Conservation (phyloP, 2,329 filamentous ascomycete species). For the Scopulariopsis brevicaulis region DNA sequence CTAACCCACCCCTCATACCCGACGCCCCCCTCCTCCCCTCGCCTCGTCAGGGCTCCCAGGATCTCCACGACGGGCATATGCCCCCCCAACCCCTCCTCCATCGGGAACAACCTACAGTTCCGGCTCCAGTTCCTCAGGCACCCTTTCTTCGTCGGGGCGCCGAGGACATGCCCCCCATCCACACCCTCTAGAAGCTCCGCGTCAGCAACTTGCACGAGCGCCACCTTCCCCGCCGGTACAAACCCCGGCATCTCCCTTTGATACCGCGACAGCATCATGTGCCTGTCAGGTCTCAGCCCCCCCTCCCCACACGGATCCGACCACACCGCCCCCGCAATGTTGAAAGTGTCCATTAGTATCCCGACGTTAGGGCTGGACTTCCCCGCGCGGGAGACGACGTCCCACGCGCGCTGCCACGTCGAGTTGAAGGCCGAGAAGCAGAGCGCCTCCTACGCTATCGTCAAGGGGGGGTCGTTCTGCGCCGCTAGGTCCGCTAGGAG, state of each 20-base stretch:
- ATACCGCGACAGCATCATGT: neutral
- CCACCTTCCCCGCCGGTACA: conserved; percentile 4
- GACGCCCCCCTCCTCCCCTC: conserved; percentile 4
- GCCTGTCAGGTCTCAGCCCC: neutral
- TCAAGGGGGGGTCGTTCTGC: conserved; percentile 3
- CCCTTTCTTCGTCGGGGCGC: neutral
- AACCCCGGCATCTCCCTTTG: neutral
- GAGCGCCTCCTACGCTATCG: conserved; percentile 11
- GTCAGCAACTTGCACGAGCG: conserved; percentile 12
- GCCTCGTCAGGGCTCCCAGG: conserved; percentile 15
- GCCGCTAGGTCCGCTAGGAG: conserved; percentile 3
- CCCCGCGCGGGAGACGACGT: conserved; percentile 5
- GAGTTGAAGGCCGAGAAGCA: conserved; percentile 8
- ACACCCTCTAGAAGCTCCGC: conserved; percentile 7
- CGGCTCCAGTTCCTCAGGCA: conserved; percentile 10
- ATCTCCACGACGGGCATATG: conserved; percentile 17
- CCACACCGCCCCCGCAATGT: conserved; percentile 10
- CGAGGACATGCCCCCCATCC: conserved; percentile 1
- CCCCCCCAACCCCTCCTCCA: conserved; percentile 6
- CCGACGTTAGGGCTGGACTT: conserved; percentile 3
- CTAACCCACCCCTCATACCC: conserved; percentile 10
- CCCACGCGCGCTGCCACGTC: conserved; percentile 9
- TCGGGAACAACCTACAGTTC: conserved; percentile 9
- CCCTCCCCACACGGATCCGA: conserved; percentile 1
- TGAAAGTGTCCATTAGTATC: conserved; percentile 17